Evolutionary conservation across 768 basidiomycete genomes (phyloP).

Genomic region (Suillus subaureus): DNA sequence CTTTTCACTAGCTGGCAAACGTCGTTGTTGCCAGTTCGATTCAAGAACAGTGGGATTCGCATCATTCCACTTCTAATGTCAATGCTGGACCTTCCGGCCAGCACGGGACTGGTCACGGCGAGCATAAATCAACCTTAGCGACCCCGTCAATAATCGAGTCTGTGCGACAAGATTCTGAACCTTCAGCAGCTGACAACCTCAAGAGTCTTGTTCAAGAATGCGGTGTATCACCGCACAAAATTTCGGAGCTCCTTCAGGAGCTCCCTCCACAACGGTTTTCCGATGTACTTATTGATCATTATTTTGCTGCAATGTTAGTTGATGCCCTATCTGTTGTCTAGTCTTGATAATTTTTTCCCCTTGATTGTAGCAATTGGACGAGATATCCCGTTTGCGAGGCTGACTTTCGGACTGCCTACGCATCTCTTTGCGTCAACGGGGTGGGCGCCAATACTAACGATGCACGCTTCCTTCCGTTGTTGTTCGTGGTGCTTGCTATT

Average conservation of each 20-base stretch:
- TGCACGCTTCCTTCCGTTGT: slow-evolving; percentile 84
- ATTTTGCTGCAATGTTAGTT: slow-evolving; percentile 71
- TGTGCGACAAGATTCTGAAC: slow-evolving; percentile 44
- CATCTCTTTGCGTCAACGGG: slow-evolving; percentile 63
- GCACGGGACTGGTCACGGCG: slow-evolving; percentile 28
- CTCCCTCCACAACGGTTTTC: slow-evolving; percentile 78
- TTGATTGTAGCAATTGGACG: slow-evolving; percentile 77
- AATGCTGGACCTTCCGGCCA: slow-evolving; percentile 16
- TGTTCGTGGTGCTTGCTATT: slow-evolving; percentile 92
- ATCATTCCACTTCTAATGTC: slow-evolving; percentile 18
- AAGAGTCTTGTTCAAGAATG: slow-evolving; percentile 89
- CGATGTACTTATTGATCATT: slow-evolving; percentile 81
- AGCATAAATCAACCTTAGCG: slow-evolving; percentile 29
- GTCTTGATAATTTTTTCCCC: slow-evolving; percentile 4
- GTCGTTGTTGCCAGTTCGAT: slow-evolving; percentile 48
- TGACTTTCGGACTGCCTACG: slow-evolving; percentile 75
- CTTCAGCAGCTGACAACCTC: slow-evolving; percentile 76
- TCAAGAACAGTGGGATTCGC: slow-evolving; percentile 30
- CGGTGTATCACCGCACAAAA: slow-evolving; percentile 88
- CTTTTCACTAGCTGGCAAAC: slow-evolving; percentile 48
- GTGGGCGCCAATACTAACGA: slow-evolving; percentile 70
- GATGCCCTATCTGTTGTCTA: slow-evolving; percentile 7
- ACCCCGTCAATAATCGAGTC: slow-evolving; percentile 40
- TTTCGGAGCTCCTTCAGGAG: slow-evolving; percentile 87
- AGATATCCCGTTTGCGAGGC: slow-evolving; percentile 88